Conservation (phyloP, 2,329 filamentous ascomycete species). For the Microascus cirrosus region DNA sequence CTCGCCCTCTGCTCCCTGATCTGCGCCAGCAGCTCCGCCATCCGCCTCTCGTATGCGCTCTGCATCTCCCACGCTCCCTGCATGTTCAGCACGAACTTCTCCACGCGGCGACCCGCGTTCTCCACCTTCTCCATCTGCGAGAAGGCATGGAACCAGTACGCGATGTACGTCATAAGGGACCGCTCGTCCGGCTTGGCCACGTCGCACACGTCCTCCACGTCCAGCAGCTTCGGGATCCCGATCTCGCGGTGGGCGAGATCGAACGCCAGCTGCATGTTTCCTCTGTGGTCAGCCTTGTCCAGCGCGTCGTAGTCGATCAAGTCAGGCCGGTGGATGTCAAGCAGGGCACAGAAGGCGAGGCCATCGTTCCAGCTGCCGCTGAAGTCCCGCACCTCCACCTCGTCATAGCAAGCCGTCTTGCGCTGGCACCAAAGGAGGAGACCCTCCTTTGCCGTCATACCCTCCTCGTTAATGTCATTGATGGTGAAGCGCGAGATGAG, state of each 20-base stretch:
- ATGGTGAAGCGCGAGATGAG: constrained; percentile 97
- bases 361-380: constrained; percentile 96
- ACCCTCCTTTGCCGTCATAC: constrained; percentile 94
- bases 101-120: constrained; percentile 88
- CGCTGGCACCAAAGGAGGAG: constrained; percentile 93
- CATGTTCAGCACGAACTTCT: constrained; percentile 99
- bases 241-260: constrained; percentile 95
- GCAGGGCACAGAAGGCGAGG: constrained; percentile 85
- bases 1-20: constrained; percentile 61
- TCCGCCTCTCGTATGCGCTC: constrained; percentile 83
- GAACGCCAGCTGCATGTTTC: constrained; percentile 97
- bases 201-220: constrained; percentile 97
- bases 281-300: constrained; percentile 86
- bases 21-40: constrained; percentile 67
- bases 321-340: constrained; percentile 95
- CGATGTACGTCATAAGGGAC: constrained; percentile 98
- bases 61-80: constrained; percentile 99
- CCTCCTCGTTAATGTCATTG: constrained; percentile 96
- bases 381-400: constrained; percentile 91
- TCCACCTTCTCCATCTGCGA: constrained; percentile 98
- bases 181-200: constrained; percentile 92
- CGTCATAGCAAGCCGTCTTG: constrained; percentile 97
- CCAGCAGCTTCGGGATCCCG: constrained; percentile 87
- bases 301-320: constrained; percentile 93
- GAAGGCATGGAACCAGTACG: constrained; percentile 99